These are phyloP conservation scores for Limnanthes douglasii DNA, from an alignment of 345 rosid genomes.

Conservation along the genomic window DNA sequence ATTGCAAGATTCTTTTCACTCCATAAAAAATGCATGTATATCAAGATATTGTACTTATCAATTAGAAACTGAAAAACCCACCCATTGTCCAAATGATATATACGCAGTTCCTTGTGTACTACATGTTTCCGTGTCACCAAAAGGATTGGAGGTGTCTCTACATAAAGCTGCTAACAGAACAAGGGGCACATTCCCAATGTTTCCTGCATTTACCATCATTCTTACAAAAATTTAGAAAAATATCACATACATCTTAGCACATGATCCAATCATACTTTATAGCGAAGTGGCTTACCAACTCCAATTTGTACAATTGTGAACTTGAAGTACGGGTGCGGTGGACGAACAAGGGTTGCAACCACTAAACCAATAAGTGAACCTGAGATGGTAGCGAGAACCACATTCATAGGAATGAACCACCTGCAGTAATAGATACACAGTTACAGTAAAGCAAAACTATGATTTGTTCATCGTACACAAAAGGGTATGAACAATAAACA, in stretches of 20 bases:
- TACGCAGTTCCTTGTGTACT: constrained; percentile 86
- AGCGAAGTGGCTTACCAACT: constrained; percentile 42
- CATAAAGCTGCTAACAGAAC: constrained; percentile 88
- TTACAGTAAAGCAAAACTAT: not conserved
- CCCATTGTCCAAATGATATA: constrained; percentile 99
- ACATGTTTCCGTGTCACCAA: constrained; percentile 72
- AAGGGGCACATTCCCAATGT: constrained; percentile 97
- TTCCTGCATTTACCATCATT: too few relatives aligned
- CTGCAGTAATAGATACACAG: constrained; percentile 20
- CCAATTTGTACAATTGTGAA: constrained; percentile 78
- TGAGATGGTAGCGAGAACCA: constrained; percentile 48
- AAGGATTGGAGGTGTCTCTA: constrained; percentile 72
- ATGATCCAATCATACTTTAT: not conserved
- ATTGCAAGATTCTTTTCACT: too few relatives aligned
- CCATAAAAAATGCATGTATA: too few relatives aligned
- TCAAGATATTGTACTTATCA: too few relatives aligned
- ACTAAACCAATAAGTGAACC: constrained; percentile 73
- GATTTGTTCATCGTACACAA: not conserved
- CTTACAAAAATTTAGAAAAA: too few relatives aligned
- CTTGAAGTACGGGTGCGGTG: constrained; percentile 96
- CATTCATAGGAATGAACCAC: constrained; percentile 98
- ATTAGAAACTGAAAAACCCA: constrained; percentile 15
- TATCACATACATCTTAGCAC: too few relatives aligned
- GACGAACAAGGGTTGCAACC: constrained; percentile 50
- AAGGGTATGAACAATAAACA: not conserved